Base-by-base conservation (phyloP, 306 rosid species). In the Vachellia collinsii region DNA sequence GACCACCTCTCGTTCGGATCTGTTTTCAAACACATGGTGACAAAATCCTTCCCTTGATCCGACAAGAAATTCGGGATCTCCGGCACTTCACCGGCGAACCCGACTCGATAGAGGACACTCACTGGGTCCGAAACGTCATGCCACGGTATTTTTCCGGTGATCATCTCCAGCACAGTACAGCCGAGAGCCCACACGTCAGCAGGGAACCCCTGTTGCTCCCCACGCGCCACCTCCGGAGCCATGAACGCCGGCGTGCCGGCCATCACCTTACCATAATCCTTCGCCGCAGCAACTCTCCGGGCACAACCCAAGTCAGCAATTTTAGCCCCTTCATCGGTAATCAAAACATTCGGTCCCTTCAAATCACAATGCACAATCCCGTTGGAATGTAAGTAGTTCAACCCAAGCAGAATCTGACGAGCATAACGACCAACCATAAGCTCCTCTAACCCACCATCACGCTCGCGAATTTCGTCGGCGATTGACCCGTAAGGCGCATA, bases 171-270 rank as follows among this genome's bases (percentile, higher is more conserved):
- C 8, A 95, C 78, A 5, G 94, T 86, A 69, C 99, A 95, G 3
- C 98, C 99, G 10, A 95, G 83, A 37, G 94, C 97, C 99, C 99
- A 95, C 14, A 95, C 90, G 25, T 95, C 99, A 38, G 97, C 96
- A 8, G 91, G 68, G 67, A 83, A 88, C 6, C 94, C 96, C 83
- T 95, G 98, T 23, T 88, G 37, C 58, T 95, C 96, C 43, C 96
- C 98, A 46, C 98, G 94, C 37, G 97, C 98, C 83, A 89, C 99
- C 87, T 95, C 98, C 8, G 99, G 99, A 0, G 98, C 93, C 99
- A 95, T 91, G 86, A 86, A 95, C 23, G 76, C 84, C 14, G 98
- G 99, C 0, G 99, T 91, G 3, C 99, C 98, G 0, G 89, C 83
- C 11, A 90, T 80, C 38, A 44, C 76, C 70, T 46, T 72, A 37